Conservation (phyloP, 1,139 yeast genomes). For the Pichia inconspicua region DNA sequence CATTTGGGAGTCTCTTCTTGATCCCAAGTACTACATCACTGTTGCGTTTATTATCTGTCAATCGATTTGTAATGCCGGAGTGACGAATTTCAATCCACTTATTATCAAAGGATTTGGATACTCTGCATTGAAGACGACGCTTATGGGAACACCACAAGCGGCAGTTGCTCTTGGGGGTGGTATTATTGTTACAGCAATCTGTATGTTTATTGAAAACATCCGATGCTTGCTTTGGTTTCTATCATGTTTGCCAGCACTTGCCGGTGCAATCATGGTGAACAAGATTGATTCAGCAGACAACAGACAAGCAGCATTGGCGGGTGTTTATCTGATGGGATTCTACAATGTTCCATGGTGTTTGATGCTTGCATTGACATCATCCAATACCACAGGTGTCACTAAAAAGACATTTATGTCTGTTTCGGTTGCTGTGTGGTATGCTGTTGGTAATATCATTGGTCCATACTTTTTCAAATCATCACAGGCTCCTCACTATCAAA, state of each 20-base stretch:
- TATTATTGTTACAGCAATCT: conserved; percentile 1
- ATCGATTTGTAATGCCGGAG: neutral
- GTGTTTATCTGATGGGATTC: conserved; percentile 8
- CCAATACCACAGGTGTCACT: conserved; percentile 9
- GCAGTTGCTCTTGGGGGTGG: conserved; percentile 4
- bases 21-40: conserved; percentile 1
- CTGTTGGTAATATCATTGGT: conserved; percentile 56
- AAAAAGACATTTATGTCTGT: conserved; percentile 9
- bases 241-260: conserved; percentile 1
- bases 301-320: conserved; percentile 26
- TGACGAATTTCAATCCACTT: conserved; percentile 1
- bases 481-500: conserved; percentile 46
- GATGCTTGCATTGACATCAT: conserved; percentile 5
- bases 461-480: conserved; percentile 54
- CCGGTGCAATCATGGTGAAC: conserved; percentile 2
- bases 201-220: conserved; percentile 3
- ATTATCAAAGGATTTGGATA: conserved; percentile 4
- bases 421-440: conserved; percentile 55
- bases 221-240: conserved; percentile 2
- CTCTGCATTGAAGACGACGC: conserved; percentile 3
- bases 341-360: conserved; percentile 11
- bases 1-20: neutral
- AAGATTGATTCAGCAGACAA: neutral
- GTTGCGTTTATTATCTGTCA: conserved; percentile 3
- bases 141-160: conserved; percentile 3